Conservation (phyloP, 495 filamentous ascomycete genomes). For the Ascobolus immersus region DNA sequence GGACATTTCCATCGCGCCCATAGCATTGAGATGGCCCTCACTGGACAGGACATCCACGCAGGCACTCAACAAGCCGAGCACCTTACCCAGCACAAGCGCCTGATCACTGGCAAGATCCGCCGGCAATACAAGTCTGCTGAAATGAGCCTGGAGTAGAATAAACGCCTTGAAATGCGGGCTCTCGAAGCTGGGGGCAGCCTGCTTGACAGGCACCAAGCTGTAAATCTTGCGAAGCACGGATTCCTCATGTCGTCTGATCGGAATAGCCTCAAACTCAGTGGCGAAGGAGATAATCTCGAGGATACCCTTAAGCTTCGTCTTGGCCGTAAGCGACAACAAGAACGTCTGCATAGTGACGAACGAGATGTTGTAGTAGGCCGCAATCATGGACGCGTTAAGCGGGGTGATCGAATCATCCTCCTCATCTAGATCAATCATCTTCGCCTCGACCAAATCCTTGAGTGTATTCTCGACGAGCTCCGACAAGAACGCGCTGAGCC, state of each 20-base stretch:
- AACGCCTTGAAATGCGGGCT: constrained; percentile 97
- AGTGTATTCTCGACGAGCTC: constrained; percentile 84
- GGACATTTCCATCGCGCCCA: constrained; percentile 97
- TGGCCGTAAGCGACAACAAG: constrained; percentile 69
- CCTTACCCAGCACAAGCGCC: constrained; percentile 59
- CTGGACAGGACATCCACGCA: constrained; percentile 88
- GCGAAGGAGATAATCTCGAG: constrained; percentile 93
- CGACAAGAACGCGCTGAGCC: constrained; percentile 76
- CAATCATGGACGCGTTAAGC: constrained; percentile 89
- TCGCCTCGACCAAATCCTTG: constrained; percentile 73
- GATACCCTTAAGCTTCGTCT: constrained; percentile 84
- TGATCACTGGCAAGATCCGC: constrained; percentile 96
- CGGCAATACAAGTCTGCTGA: constrained; percentile 86
- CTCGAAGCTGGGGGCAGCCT: constrained; percentile 59
- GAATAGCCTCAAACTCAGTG: constrained; percentile 84
- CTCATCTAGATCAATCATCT: constrained; percentile 91
- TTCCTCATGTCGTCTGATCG: constrained; percentile 84
- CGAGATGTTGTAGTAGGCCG: constrained; percentile 96
- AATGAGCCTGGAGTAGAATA: constrained; percentile 85
- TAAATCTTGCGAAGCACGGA: constrained; percentile 75
- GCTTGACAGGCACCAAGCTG: constrained; percentile 83
- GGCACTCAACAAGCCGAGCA: constrained; percentile 70
- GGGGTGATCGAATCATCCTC: constrained; percentile 80
- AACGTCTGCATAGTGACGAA: constrained; percentile 99
- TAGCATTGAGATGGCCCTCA: constrained; percentile 85